Evolutionary conservation across 2,329 filamentous ascomycete species (phyloP), one percentile per base, ranked within the genome.

Genomic region (Talaromyces sp.): DNA sequence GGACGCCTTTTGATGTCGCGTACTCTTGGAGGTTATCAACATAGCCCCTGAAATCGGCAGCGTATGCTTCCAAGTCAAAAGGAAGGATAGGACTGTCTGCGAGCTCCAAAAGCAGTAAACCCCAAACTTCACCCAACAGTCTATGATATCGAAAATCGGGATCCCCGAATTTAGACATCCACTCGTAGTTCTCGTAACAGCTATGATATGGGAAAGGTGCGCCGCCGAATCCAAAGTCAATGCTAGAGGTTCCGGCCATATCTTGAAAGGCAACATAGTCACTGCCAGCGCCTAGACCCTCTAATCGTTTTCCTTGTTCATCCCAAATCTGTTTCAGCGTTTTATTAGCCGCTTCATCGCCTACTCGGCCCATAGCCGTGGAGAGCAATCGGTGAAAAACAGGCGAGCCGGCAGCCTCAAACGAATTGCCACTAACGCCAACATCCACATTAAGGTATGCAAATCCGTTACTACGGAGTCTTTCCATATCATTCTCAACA

Each of bases 401-500:
- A 0, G 94, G 94, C 3, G 89, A 94, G 19, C 88, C 94, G 5
- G 87, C 80, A 8, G 90, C 93, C 63, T 83, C 81, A 68, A 99
- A 91, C 10, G 87, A 80, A 55, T 79, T 75, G 5, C 94, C 94
- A 2, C 83, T 83, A 3, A 97, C 86, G 35, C 88, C 93, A 1
- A 86, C 84, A 70, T 93, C 93, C 40, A 99, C 86, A 68, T 99
- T 99, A 63, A 99, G 80, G 68, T 99, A 99, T 9, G 89, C 92
- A 62, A 90, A 85, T 0, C 84, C 93, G 65, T 94, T 82, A 17
- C 82, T 77, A 41, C 89, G 87, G 6, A 99, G 80, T 2, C 77
- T 72, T 0, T 92, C 85, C 28, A 91, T 79, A 64, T 93, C 87
- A 48, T 89, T 87, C 75, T 99, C 94, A 46, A 99, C 94, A 67